Percentiles rank a stretch among this genome's conserved stretches.
These are phyloP conservation scores for Allium fistulosum DNA, from an alignment of 106 monocot genomes.

Conservation along the genomic window DNA sequence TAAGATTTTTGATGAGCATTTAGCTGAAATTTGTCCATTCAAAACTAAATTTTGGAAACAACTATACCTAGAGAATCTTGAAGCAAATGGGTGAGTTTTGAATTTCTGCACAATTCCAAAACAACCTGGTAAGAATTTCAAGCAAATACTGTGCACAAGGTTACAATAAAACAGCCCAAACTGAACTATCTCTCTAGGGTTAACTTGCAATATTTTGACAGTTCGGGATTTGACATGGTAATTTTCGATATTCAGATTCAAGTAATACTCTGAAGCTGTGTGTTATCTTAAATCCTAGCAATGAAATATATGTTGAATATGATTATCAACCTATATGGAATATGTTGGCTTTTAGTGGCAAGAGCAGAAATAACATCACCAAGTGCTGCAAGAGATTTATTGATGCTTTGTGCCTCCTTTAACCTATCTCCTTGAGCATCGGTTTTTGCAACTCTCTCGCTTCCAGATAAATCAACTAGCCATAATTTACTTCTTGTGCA, in stretches of 20 bases:
- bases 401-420: conserved; percentile 91
- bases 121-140: not conserved
- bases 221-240: too few species aligned
- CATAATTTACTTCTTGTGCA: conserved; percentile 82
- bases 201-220: too few species aligned
- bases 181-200: too few species aligned
- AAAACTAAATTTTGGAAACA: not conserved
- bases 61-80: conserved; percentile 85
- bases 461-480: conserved; percentile 90
- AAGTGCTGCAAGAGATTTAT: conserved; percentile 89
- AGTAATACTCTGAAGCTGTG: not conserved
- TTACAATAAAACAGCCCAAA: too few species aligned
- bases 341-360: conserved; percentile 80
- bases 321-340: conserved; percentile 73
- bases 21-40: too few species aligned
- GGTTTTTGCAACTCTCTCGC: conserved; percentile 86
- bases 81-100: conserved; percentile 91
- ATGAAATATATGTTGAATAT: not conserved
- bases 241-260: not conserved
- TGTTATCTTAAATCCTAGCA: too few species aligned
- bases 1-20: too few species aligned
- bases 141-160: not conserved
- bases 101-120: conserved; percentile 57
- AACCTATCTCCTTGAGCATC: conserved; percentile 89
- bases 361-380: conserved; percentile 97